A percentile compares a stretch with the other conserved stretches of the same genome.
Conservation (phyloP, 495 filamentous ascomycete species). For the Diplogelasinospora grovesii region DNA sequence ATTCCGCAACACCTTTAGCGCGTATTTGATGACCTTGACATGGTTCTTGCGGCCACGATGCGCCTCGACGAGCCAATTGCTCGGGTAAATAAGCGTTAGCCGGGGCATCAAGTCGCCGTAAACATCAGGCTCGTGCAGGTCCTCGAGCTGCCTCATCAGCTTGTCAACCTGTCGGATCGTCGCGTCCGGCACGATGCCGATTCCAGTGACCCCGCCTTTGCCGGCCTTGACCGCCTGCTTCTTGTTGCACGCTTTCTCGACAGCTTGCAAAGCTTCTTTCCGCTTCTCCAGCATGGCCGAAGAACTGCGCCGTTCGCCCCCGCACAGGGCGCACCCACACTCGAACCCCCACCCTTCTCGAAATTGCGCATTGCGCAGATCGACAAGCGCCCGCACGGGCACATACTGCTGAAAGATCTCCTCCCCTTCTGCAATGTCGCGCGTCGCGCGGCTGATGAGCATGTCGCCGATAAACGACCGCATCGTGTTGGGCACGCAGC, state of each 20-base stretch:
- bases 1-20: conserved; percentile 31
- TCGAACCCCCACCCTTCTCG: conserved; percentile 41
- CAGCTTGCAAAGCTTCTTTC: conserved; percentile 11
- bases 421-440: conserved; percentile 36
- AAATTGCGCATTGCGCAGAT: conserved; percentile 15
- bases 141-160: conserved; percentile 29
- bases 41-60: conserved; percentile 31
- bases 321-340: conserved; percentile 42
- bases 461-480: conserved; percentile 55
- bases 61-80: conserved; percentile 35
- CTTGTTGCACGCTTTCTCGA: conserved; percentile 11
- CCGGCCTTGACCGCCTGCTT: background rate
- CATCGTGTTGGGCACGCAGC: conserved; percentile 44
- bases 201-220: background rate
- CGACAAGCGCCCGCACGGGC: conserved; percentile 16
- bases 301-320: conserved; percentile 14
- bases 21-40: conserved; percentile 31
- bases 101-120: conserved; percentile 32
- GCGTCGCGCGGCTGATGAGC: conserved; percentile 45
- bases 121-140: conserved; percentile 28
- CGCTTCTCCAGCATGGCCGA: conserved; percentile 15
- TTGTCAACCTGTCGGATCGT: conserved; percentile 25
- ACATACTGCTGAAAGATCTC: conserved; percentile 44
- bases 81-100: conserved; percentile 36
- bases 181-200: conserved; percentile 21